Percentiles rank a stretch among this genome's conserved stretches.
These are phyloP conservation scores for Fraxinus paxiana DNA, from an alignment of 305 asterid species.

Conservation along the genomic window DNA sequence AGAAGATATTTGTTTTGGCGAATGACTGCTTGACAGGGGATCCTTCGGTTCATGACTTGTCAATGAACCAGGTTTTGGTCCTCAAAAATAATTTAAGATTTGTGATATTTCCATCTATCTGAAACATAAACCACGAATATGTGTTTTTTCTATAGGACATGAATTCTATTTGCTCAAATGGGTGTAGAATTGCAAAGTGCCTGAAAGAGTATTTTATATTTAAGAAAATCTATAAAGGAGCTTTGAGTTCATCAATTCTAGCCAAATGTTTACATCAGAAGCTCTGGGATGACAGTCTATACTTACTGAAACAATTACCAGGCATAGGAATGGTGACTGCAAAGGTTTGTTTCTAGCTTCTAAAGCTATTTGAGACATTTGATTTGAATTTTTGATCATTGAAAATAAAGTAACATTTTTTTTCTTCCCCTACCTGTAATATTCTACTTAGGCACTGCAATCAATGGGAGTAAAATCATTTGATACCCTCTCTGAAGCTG, in stretches of 20 bases:
- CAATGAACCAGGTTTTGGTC: conserved; percentile 81
- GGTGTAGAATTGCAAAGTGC: conserved; percentile 91
- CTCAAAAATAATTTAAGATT: conserved; percentile 23
- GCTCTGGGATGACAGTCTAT: conserved; percentile 78
- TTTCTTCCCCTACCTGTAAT: conserved; percentile 20
- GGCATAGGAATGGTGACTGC: conserved; percentile 99
- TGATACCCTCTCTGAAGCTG: conserved; percentile 77
- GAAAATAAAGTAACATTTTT: conserved; percentile 19
- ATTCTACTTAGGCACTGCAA: conserved; percentile 66
- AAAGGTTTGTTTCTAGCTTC: conserved; percentile 54
- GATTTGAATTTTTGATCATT: conserved; percentile 1
- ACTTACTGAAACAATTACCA: conserved; percentile 89
- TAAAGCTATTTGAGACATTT: conserved; percentile 13
- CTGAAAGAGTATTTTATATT: conserved; percentile 85
- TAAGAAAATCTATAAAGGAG: conserved; percentile 77
- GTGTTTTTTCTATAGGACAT: conserved; percentile 55
- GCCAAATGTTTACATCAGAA: conserved; percentile 67
- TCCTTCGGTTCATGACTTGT: conserved; percentile 79
- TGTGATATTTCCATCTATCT: conserved; percentile 18
- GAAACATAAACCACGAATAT: neutral
- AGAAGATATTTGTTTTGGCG: conserved; percentile 83
- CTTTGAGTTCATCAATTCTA: conserved; percentile 58
- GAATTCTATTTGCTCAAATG: conserved; percentile 82
- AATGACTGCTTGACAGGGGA: conserved; percentile 97
- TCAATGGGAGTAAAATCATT: conserved; percentile 92